Evolutionary conservation across 2,329 filamentous ascomycete species (phyloP).

Genomic region (Alternaria panax): DNA sequence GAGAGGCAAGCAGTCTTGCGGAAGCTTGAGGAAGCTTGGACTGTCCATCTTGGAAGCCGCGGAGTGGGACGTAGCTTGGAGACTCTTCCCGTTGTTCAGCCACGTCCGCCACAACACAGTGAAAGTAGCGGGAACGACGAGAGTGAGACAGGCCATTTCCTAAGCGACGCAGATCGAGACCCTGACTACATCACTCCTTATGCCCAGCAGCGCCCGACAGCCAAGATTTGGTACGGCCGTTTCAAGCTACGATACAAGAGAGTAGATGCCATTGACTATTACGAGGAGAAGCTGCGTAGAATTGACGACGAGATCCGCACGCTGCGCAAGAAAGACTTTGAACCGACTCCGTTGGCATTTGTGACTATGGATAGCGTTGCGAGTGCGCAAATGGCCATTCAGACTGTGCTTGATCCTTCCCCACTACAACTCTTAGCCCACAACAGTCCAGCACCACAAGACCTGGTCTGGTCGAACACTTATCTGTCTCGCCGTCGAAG

Average conservation of each 20-base stretch:
- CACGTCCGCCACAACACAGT: slow-evolving; percentile 48
- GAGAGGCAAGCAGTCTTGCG: slow-evolving; percentile 71
- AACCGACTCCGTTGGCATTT: slow-evolving; percentile 84
- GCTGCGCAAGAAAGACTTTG: slow-evolving; percentile 77
- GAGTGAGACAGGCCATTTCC: slow-evolving; percentile 66
- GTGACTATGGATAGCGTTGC: slow-evolving; percentile 97
- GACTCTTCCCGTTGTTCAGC: slow-evolving; percentile 60
- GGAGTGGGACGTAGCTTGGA: slow-evolving; percentile 58
- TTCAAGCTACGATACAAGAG: slow-evolving; percentile 74
- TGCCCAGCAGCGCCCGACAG: slow-evolving; percentile 66
- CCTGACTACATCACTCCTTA: slow-evolving; percentile 55
- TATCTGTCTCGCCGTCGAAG: slow-evolving; percentile 79
- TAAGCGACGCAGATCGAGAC: slow-evolving; percentile 57
- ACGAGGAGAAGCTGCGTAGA: slow-evolving; percentile 80
- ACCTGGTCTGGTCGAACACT: slow-evolving; percentile 95
- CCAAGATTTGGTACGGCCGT: slow-evolving; percentile 79
- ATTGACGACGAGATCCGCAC: slow-evolving; percentile 77
- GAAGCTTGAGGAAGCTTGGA: slow-evolving; percentile 84
- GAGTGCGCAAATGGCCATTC: slow-evolving; percentile 91
- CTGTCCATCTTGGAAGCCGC: slow-evolving; percentile 71
- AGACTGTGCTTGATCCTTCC: slow-evolving; percentile 89
- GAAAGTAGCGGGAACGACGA: slow-evolving; percentile 47
- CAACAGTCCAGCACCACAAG: slow-evolving; percentile 83
- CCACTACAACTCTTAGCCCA: slow-evolving; percentile 87
- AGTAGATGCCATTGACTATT: slow-evolving; percentile 93